phyloP scores from a whole-genome alignment of 306 rosid genomes.

The Prunus mira region DNA sequence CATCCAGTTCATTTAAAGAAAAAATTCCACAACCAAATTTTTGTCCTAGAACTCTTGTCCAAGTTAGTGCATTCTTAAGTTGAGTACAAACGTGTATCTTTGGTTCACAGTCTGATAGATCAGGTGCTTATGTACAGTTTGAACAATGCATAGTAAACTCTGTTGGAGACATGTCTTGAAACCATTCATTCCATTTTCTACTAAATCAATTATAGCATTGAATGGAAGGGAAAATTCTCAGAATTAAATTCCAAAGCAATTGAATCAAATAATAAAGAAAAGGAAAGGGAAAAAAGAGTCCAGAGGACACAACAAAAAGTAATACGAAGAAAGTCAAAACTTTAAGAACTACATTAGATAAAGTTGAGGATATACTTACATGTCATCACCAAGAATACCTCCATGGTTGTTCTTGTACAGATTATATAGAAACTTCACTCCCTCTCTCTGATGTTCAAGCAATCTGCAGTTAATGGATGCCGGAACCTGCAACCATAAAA shows the following conservation, averaged over 20 bases:
- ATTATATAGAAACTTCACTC: slow-evolving; percentile 69
- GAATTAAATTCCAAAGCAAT: neutral
- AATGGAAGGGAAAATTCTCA: neutral
- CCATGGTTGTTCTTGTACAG: slow-evolving; percentile 84
- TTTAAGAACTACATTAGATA: neutral
- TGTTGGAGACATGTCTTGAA: neutral
- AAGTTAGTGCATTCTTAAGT: neutral
- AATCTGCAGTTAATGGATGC: slow-evolving; percentile 87
- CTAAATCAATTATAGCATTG: neutral
- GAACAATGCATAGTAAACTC: neutral
- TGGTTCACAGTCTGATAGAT: neutral
- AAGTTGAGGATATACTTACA: slow-evolving; percentile 43
- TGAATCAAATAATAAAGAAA: neutral
- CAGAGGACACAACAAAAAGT: slow-evolving; percentile 4
- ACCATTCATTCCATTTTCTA: neutral
- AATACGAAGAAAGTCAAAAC: neutral
- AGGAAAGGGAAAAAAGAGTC: neutral
- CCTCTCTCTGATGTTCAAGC: slow-evolving; percentile 87
- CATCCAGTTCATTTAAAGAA: neutral
- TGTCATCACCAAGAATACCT: slow-evolving; percentile 97
- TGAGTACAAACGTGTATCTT: no score
- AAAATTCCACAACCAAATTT: neutral
- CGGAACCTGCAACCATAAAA: slow-evolving; percentile 62
- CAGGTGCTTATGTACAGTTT: neutral
- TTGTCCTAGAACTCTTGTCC: neutral